Evolutionary conservation across 129 eudicot species (phyloP), one percentile per base, ranked within the genome.

Genomic region (Escallonia herrerae): DNA sequence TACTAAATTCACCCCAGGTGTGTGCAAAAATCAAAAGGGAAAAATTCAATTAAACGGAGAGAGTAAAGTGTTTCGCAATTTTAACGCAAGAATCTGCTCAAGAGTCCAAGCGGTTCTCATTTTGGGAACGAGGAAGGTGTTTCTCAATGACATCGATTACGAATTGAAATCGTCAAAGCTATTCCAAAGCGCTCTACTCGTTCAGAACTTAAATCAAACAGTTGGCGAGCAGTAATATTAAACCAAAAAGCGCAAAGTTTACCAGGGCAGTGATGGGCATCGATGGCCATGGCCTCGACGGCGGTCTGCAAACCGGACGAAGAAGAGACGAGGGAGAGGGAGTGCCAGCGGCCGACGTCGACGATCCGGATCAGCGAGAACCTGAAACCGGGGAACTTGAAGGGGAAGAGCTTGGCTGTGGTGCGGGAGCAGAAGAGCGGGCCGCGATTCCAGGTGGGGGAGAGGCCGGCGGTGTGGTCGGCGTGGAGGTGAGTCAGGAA

Each of bases 221-320:
- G 7, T 12, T 56, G 58, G 41, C 2, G 52, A 40, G 37, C 64
- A 60, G 7, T 48, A 0, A 22, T 22, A 22, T 2, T 3, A 46
- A 1, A 62, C 43, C 9, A n/a, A 7, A 46, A 8, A 15, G 7
- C 2, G 7, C n/a, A 6, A 53, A 9, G 44, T 37, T 40, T 77
- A 90, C 97, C 94, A 54, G 97, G 95, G 72, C 97, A 90, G 58
- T 90, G 97, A 62, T 80, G 80, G 44, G 97, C 97, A 58, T 87
- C 93, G 55, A 90, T 84, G 14, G 97, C 77, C 77, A 84, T 76
- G 70, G 74, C 83, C 15, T 75, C 60, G 33, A 87, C 79, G 15
- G 60, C 67, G 22, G 72, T 59, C 57, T 66, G 60, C 40, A 63
- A 63, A 3, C 78, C 77, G 64, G 91, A 65, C 8, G 78, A 70